Base-by-base conservation (phyloP, 163 green algal species). In the Chloroidium sp. region DNA sequence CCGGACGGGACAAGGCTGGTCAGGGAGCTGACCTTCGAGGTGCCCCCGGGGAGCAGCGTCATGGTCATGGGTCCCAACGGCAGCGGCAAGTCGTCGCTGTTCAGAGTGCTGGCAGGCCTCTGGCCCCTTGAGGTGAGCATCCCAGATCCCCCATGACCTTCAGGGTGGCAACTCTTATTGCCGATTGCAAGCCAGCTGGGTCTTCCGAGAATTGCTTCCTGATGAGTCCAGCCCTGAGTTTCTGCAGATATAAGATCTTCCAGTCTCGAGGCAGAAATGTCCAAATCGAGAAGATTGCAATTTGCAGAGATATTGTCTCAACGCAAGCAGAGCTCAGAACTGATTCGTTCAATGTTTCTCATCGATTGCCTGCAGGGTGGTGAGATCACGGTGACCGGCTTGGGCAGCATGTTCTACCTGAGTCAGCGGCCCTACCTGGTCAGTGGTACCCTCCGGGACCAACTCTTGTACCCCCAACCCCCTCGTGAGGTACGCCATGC, bases 11-110 rank as follows among this genome's bases (percentile, higher is more conserved):
- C 85, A 0, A 77, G 88, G 1, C 88, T 98, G 78, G 88, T 97
- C 62, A 85, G 92, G 68, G 93, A 98, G 76, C 89, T 99, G 74
- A 90, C 78, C 3, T 97, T 98, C 78, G 86, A 95, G 69, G 93
- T 98, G 76, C 78, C 78, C 36, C 82, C 79, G 0, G 88, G 90
- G 10, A 77, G 83, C 69, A 92, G 83, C 62, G 88, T 98, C 36
- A 89, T 98, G 82, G 88, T 98, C 76, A 98, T 97, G 92, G 95
- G 95, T 0, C 95, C 95, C 80, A 98, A 98, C 82, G 95, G 95
- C 74, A 93, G 87, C 74, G 95, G 95, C 84, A 98, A 98, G 89
- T 93, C 86, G 79, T 95, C 88, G 57, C 88, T 98, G 57, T 95
- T 98, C 82, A 87, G 95, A 62, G 90, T 97, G 14, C 86, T 97